Conservation (phyloP, 2,329 filamentous ascomycete genomes). For the Domatiomyces catenatus region DNA sequence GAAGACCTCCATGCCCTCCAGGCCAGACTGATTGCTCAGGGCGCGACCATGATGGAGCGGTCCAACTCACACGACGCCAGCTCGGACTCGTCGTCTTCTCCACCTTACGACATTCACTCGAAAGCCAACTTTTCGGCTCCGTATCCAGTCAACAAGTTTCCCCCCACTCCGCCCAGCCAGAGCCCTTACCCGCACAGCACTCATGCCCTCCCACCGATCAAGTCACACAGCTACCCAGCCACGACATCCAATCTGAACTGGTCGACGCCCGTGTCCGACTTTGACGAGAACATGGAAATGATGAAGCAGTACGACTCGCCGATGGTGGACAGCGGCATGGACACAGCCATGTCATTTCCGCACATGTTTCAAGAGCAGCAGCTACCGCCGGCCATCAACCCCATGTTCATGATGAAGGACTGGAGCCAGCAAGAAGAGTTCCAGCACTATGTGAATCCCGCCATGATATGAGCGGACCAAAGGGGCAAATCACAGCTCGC, state of each 20-base stretch:
- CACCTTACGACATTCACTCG: conserved; percentile 17
- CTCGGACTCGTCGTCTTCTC: conserved; percentile 39
- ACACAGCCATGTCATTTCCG: conserved; percentile 6
- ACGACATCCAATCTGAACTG: conserved; percentile 14
- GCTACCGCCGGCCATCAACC: conserved; percentile 13
- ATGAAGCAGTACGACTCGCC: conserved; percentile 15
- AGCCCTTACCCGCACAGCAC: conserved; percentile 22
- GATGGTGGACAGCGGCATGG: conserved; percentile 8
- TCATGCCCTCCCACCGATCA: conserved; percentile 5
- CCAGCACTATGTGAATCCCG: conserved; percentile 12
- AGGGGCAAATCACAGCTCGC: background rate
- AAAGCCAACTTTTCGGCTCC: conserved; percentile 10
- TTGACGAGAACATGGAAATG: conserved; percentile 17
- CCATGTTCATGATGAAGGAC: conserved; percentile 16
- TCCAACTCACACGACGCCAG: conserved; percentile 42
- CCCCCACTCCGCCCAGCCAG: conserved; percentile 26
- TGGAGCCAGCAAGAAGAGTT: conserved; percentile 15
- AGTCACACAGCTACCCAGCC: conserved; percentile 10
- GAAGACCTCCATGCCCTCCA: conserved; percentile 43
- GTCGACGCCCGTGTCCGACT: conserved; percentile 9
- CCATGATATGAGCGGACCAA: conserved; percentile 5
- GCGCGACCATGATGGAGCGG: conserved; percentile 37
- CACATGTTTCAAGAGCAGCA: conserved; percentile 13
- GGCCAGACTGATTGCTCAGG: conserved; percentile 37
- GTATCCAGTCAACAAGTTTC: conserved; percentile 19